Percentiles rank a stretch among this genome's conserved stretches.
phyloP scores from a whole-genome alignment of 306 rosid genomes.

The Gleditsia sinensis region DNA sequence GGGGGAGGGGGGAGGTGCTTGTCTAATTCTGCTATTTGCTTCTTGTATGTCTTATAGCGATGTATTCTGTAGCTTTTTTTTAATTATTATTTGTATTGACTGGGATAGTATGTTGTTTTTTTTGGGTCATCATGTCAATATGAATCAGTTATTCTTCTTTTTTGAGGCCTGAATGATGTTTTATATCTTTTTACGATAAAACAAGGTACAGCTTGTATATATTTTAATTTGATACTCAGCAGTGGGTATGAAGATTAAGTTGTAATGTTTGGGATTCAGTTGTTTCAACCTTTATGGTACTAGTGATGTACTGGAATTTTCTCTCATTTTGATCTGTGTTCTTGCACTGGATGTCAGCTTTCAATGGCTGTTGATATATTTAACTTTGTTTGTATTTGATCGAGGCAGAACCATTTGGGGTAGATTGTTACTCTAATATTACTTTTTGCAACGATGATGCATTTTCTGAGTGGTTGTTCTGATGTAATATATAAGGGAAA shows the following conservation, averaged over 20 bases:
- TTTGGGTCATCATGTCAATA: background rate
- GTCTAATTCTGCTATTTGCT: background rate
- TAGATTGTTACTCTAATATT: slow-evolving; percentile 20
- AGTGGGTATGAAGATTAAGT: background rate
- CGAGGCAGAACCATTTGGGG: slow-evolving; percentile 24
- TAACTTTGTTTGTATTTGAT: slow-evolving; percentile 2
- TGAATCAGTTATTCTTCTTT: background rate
- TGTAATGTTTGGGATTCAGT: background rate
- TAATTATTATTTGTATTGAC: background rate
- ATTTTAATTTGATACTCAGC: background rate
- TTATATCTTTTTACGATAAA: too few species aligned
- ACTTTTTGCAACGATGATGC: slow-evolving; percentile 3
- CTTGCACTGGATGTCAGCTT: background rate
- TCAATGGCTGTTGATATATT: slow-evolving; percentile 3
- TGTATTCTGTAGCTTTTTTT: background rate
- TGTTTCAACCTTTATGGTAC: background rate
- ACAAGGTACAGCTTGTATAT: background rate
- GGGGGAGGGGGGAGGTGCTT: background rate
- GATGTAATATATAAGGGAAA: background rate
- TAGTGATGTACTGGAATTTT: slow-evolving; percentile 5
- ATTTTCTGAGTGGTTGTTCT: slow-evolving; percentile 20
- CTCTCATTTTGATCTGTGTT: background rate
- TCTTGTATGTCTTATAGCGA: background rate
- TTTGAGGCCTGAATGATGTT: background rate
- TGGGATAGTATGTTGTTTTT: background rate